Percentiles rank a stretch among this genome's conserved stretches.
Evolutionary conservation across 495 filamentous ascomycete genomes (phyloP).

Genomic region (Talaromyces trachyspermus): DNA sequence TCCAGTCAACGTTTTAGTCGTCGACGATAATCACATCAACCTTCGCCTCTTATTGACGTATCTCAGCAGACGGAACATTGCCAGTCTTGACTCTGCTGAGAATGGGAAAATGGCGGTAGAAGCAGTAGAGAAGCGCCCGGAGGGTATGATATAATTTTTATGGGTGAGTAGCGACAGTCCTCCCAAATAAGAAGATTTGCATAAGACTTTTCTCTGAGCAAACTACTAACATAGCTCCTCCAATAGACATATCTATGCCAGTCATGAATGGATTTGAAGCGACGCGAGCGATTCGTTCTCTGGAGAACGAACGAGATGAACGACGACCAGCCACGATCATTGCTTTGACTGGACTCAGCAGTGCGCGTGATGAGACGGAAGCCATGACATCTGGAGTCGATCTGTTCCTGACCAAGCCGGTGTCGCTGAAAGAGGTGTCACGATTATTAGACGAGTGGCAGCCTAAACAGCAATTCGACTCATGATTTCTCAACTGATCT

Average conservation of each 20-base stretch:
- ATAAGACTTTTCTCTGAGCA: background rate
- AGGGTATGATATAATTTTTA: slow-evolving; percentile 51
- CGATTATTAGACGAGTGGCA: slow-evolving; percentile 43
- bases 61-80: slow-evolving; percentile 43
- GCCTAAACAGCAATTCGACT: slow-evolving; percentile 8
- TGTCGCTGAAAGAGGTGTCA: slow-evolving; percentile 45
- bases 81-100: slow-evolving; percentile 35
- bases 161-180: slow-evolving; percentile 41
- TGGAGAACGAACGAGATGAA: slow-evolving; percentile 44
- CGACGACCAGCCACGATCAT: slow-evolving; percentile 49
- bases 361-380: slow-evolving; percentile 54
- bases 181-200: too few species aligned
- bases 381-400: slow-evolving; percentile 63
- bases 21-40: slow-evolving; percentile 73
- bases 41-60: slow-evolving; percentile 59
- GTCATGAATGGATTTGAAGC: slow-evolving; percentile 71
- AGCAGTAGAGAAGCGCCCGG: slow-evolving; percentile 31
- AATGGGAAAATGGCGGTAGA: slow-evolving; percentile 49
- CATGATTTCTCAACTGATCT: background rate
- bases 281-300: slow-evolving; percentile 55
- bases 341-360: slow-evolving; percentile 62
- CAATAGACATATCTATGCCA: slow-evolving; percentile 65
- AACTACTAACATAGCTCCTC: slow-evolving; percentile 3
- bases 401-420: slow-evolving; percentile 67
- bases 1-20: slow-evolving; percentile 46